Evolutionary conservation across 805 yeast species (phyloP), one percentile per base, ranked within the genome.

Genomic region (Metschnikowia santaceciliae): DNA sequence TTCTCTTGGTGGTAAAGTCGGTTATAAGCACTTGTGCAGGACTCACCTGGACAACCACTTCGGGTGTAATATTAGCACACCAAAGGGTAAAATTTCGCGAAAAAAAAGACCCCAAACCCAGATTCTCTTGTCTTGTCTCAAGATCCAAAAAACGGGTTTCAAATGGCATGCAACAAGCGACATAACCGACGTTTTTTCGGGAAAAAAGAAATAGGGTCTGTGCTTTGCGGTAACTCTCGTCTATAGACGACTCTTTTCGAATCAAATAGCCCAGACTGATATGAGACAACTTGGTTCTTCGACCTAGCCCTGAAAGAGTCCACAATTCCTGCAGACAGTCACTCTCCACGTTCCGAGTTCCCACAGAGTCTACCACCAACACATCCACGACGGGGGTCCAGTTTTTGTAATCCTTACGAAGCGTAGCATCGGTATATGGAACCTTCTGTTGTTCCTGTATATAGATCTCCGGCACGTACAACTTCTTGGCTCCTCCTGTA

Each of bases 371-470:
- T 1, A 75, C 61, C 2, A 75, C 58, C 50, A 62, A 67, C 1
- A 73, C 58, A 59, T 78, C 81, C 17, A 74, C 51, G 1, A 78
- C 47, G 0, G 82, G 82, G 0, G 81, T 68, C 82, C 83, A 78
- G 53, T 72, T 76, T 35, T 65, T 67, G 59, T 68, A 72, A 48
- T 66, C 72, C 2, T 59, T 58, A 2, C 66, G 33, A 6, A 69
- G 47, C 26, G 54, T 54, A 5, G 65, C 68, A 30, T 49, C 56
- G 22, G 65, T 65, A 42, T 60, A 68, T 1, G 57, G 53, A 6
- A 54, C 46, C 48, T 50, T 62, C 1, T 6, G 14, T 3, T 6
- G 32, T 6, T 38, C 45, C 6, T 33, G 40, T 13, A 49, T 17
- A 30, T 47, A 36, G 6, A 51, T 46, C 11, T 40, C 15, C 5